Percentiles rank a stretch among this genome's conserved stretches.
Evolutionary conservation across 2,329 filamentous ascomycete species (phyloP).

Genomic region (Sporothrix brasiliensis): DNA sequence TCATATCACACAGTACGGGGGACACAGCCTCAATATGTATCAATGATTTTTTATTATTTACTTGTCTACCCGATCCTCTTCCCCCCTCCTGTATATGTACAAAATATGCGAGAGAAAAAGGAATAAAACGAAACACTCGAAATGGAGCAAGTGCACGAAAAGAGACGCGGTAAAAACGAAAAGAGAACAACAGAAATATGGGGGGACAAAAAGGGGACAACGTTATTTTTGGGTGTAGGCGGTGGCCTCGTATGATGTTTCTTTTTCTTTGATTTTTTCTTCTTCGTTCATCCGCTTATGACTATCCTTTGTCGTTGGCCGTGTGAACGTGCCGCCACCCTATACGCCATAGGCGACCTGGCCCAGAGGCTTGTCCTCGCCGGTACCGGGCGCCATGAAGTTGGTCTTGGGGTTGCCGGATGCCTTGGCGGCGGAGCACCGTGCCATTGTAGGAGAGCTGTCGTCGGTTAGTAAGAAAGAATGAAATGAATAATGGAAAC

Average conservation of each 20-base stretch:
- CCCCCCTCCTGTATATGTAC: slow-evolving; percentile 39
- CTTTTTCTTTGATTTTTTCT: slow-evolving; percentile 32
- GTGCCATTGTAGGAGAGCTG: slow-evolving; percentile 97
- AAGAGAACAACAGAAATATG: slow-evolving; percentile 16
- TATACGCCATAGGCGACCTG: slow-evolving; percentile 63
- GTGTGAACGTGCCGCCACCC: slow-evolving; percentile 33
- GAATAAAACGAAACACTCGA: slow-evolving; percentile 19
- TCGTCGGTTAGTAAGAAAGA: slow-evolving; percentile 27
- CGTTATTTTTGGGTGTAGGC: slow-evolving; percentile 36
- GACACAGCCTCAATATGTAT: slow-evolving; percentile 9
- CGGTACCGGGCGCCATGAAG: slow-evolving; percentile 73
- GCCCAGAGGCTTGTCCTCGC: slow-evolving; percentile 63
- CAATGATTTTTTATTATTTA: slow-evolving; percentile 32
- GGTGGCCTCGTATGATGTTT: slow-evolving; percentile 21
- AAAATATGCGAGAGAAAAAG: slow-evolving; percentile 32
- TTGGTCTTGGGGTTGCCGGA: slow-evolving; percentile 76
- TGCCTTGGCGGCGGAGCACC: slow-evolving; percentile 91
- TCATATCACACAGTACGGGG: neutral
- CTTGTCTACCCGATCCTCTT: slow-evolving; percentile 32
- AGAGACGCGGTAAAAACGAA: neutral
- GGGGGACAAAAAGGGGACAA: slow-evolving; percentile 24
- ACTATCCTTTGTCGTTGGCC: neutral
- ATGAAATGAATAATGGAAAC: slow-evolving; percentile 28
- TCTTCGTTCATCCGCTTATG: slow-evolving; percentile 32
- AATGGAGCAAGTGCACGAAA: neutral